phyloP scores from a whole-genome alignment of 768 basidiomycete species.

The Mrakia gelida region DNA sequence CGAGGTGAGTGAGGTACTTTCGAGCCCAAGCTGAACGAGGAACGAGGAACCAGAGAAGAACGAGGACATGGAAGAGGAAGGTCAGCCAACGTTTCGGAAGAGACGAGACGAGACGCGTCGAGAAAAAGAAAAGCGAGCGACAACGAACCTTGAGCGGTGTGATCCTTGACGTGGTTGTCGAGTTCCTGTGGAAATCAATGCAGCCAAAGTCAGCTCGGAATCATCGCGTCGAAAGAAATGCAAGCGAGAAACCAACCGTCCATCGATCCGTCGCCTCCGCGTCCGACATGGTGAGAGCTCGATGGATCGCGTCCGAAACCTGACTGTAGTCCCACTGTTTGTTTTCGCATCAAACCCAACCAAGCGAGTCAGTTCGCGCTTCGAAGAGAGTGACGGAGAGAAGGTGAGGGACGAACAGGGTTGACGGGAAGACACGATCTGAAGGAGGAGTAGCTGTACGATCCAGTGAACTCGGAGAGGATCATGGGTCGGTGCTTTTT shows the following conservation, averaged over 20 bases:
- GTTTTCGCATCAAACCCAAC: background rate
- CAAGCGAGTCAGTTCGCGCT: background rate
- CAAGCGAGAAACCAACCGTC: slow-evolving; percentile 45
- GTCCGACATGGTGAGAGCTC: slow-evolving; percentile 70
- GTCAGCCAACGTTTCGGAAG: too few relatives aligned
- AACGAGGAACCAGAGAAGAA: background rate
- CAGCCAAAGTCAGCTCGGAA: background rate
- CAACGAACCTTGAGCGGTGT: slow-evolving; percentile 76
- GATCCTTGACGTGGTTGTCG: slow-evolving; percentile 77
- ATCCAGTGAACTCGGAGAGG: slow-evolving; percentile 68
- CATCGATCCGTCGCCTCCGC: slow-evolving; percentile 70
- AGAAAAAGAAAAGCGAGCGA: background rate
- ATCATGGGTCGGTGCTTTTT: slow-evolving; percentile 29
- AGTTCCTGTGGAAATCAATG: slow-evolving; percentile 53
- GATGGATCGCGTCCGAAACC: slow-evolving; percentile 28
- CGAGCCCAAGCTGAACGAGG: background rate
- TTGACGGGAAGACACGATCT: slow-evolving; percentile 80
- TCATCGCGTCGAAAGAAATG: too few relatives aligned
- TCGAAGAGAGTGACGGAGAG: background rate
- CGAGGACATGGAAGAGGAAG: too few relatives aligned
- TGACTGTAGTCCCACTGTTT: slow-evolving; percentile 30
- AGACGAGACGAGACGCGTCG: background rate
- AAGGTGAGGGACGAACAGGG: slow-evolving; percentile 46
- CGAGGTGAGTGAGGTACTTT: slow-evolving; percentile 32
- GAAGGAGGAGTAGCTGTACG: slow-evolving; percentile 81